Conservation (phyloP, 306 rosid species). For the Styphnolobium japonicum region DNA sequence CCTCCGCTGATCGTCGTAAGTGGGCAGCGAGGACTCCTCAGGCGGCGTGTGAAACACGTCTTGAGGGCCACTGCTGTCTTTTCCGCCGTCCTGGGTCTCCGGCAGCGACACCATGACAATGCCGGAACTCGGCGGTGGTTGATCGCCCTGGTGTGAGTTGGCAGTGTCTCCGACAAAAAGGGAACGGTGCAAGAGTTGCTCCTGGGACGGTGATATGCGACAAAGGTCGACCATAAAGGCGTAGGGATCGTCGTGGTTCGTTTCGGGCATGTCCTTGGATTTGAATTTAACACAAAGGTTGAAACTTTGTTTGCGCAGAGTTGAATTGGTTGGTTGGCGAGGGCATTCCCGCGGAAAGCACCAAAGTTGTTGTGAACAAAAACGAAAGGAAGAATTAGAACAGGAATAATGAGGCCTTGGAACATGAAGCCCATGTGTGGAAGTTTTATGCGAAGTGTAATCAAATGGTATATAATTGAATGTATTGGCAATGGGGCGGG, state of each 20-base stretch:
- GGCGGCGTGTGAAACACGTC: constrained; percentile 62
- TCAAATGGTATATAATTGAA: too few species aligned
- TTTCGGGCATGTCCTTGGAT: background rate
- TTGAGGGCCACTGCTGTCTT: constrained; percentile 9
- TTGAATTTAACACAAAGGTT: background rate
- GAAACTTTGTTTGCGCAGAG: too few species aligned
- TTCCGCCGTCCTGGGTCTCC: constrained; percentile 9
- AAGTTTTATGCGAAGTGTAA: too few species aligned
- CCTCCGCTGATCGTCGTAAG: constrained; percentile 25
- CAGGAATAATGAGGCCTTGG: too few species aligned
- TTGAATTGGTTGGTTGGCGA: too few species aligned
- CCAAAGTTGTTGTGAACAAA: too few species aligned
- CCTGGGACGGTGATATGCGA: constrained; percentile 31
- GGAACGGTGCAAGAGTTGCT: constrained; percentile 11
- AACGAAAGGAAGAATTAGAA: too few species aligned
- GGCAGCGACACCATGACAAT: constrained; percentile 38
- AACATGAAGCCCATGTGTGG: too few species aligned
- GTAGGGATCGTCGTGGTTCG: constrained; percentile 5
- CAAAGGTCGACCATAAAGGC: background rate
- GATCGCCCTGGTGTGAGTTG: background rate
- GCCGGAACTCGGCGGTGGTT: background rate
- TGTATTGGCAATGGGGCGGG: too few species aligned
- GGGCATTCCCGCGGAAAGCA: too few species aligned
- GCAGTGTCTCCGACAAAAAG: background rate
- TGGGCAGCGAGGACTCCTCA: constrained; percentile 22